Conservation (phyloP, 164 flowering plant genomes). For the Echeveria elegans region DNA sequence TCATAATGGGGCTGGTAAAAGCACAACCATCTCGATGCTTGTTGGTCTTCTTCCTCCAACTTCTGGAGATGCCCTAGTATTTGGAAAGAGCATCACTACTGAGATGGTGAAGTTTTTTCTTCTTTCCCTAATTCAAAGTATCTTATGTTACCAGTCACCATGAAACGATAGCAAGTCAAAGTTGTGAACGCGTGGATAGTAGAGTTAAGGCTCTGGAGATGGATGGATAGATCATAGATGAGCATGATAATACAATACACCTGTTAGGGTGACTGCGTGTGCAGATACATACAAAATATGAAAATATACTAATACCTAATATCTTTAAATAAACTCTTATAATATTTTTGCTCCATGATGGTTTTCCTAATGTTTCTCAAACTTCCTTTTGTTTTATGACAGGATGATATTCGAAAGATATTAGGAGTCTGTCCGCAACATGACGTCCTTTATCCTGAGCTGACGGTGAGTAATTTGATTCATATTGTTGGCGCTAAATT, state of each 20-base stretch:
- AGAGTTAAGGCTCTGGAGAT: neutral
- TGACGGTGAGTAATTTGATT: constrained; percentile 53
- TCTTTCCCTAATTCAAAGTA: too few species aligned
- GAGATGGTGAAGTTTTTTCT: constrained; percentile 53
- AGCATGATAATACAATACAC: neutral
- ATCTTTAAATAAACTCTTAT: too few species aligned
- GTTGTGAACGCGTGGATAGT: neutral
- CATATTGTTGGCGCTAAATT: neutral
- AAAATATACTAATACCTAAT: neutral
- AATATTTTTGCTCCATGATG: neutral
- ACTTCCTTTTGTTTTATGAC: constrained; percentile 19
- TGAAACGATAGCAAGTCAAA: neutral
- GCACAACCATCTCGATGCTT: constrained; percentile 97
- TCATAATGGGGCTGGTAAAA: constrained; percentile 99
- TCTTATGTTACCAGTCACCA: neutral
- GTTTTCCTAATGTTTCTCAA: neutral
- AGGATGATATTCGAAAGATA: constrained; percentile 86
- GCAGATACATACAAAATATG: neutral
- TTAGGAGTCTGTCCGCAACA: constrained; percentile 95
- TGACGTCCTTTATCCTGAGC: constrained; percentile 91
- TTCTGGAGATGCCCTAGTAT: constrained; percentile 90
- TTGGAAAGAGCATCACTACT: constrained; percentile 71
- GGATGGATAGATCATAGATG: neutral
- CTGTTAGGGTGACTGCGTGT: neutral
- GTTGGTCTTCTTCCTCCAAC: constrained; percentile 95